Evolutionary conservation across 2,329 filamentous ascomycete genomes (phyloP).

Genomic region (Emydomyces testavorans): DNA sequence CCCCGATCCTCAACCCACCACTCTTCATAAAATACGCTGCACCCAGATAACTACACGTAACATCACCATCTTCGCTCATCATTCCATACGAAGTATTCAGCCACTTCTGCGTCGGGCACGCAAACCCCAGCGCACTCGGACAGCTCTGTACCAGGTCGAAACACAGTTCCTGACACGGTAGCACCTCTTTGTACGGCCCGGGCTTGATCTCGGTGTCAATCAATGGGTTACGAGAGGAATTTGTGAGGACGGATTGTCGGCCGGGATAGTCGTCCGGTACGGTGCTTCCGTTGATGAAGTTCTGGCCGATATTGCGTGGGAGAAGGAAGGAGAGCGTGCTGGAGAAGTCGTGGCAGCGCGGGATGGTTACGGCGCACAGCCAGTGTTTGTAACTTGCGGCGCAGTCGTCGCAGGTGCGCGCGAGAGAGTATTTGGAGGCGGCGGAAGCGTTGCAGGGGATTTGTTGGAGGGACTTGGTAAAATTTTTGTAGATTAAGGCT

Average conservation of each 20-base stretch:
- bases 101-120: constrained; percentile 51
- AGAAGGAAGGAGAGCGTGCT: constrained; percentile 47
- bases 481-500: constrained; percentile 57
- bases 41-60: constrained; percentile 53
- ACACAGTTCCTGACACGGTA: constrained; percentile 81
- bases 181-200: constrained; percentile 84
- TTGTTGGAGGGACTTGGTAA: constrained; percentile 70
- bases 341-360: constrained; percentile 77
- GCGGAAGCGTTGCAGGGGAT: constrained; percentile 68
- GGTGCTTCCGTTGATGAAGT: constrained; percentile 54
- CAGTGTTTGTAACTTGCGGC: constrained; percentile 74
- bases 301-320: constrained; percentile 58
- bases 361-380: constrained; percentile 88
- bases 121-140: constrained; percentile 62
- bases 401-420: constrained; percentile 64
- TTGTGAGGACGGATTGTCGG: constrained; percentile 34
- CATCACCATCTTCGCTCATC: constrained; percentile 28
- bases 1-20: neutral
- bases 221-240: constrained; percentile 53
- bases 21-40: constrained; percentile 42
- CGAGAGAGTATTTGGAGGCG: constrained; percentile 70
- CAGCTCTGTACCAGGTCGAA: constrained; percentile 77
- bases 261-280: constrained; percentile 23
- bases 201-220: constrained; percentile 65
- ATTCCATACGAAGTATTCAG: constrained; percentile 43